phyloP scores from a whole-genome alignment of 78 protist species.

The Monosiga brevicollis region DNA sequence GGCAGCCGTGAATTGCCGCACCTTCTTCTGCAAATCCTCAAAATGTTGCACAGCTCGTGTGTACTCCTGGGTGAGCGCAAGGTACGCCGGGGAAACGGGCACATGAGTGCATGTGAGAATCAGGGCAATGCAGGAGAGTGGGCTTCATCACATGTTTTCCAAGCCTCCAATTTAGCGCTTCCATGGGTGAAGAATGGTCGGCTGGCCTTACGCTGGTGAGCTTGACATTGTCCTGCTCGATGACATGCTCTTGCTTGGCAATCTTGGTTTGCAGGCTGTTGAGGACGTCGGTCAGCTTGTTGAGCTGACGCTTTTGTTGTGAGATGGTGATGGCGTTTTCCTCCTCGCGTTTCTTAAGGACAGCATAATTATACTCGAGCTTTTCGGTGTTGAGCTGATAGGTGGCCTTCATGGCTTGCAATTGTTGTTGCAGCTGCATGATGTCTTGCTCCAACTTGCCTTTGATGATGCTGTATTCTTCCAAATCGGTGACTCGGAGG shows the following conservation, averaged over 20 bases:
- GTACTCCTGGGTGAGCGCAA: slow-evolving; percentile 55
- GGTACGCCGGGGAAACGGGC: neutral
- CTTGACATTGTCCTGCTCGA: neutral
- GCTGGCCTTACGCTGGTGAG: neutral
- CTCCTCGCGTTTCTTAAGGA: slow-evolving; percentile 47
- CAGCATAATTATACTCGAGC: slow-evolving; percentile 61
- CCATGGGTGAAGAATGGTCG: neutral
- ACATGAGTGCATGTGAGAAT: neutral
- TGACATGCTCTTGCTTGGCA: neutral
- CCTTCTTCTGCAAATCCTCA: slow-evolving; percentile 62
- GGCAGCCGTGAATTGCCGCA: slow-evolving; percentile 44
- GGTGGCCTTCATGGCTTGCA: slow-evolving; percentile 37
- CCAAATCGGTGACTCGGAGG: slow-evolving; percentile 30
- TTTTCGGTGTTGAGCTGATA: slow-evolving; percentile 61
- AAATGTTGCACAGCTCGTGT: slow-evolving; percentile 57
- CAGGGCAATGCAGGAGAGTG: neutral
- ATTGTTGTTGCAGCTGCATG: slow-evolving; percentile 47
- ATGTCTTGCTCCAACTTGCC: slow-evolving; percentile 26
- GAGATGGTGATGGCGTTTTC: slow-evolving; percentile 52
- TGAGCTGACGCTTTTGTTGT: slow-evolving; percentile 44
- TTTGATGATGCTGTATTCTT: slow-evolving; percentile 53
- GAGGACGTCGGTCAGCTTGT: slow-evolving; percentile 3
- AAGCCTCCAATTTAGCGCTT: neutral
- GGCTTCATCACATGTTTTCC: neutral
- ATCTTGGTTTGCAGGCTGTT: neutral